These are phyloP conservation scores for Salix koriyanagi DNA, from an alignment of 345 rosid genomes.

Conservation along the genomic window DNA sequence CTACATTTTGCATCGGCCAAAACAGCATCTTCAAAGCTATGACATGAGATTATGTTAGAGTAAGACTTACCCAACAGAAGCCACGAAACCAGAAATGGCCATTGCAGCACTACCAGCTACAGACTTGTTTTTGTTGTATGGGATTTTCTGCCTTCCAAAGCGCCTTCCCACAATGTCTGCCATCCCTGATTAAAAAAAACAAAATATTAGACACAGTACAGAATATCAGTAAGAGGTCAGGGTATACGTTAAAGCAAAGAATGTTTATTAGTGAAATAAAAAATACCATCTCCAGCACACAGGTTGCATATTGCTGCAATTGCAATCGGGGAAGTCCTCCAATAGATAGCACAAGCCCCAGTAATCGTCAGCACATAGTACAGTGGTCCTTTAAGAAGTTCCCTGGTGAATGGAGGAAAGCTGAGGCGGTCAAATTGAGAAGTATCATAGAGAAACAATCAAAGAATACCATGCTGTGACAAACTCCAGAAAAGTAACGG, in stretches of 20 bases:
- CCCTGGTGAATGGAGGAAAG: constrained; percentile 50
- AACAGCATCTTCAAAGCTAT: neutral
- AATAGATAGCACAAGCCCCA: constrained; percentile 50
- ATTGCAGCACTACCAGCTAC: constrained; percentile 78
- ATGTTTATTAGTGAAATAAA: constrained; percentile 2
- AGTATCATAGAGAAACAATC: neutral
- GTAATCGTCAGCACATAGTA: constrained; percentile 66
- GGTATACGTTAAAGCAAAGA: neutral
- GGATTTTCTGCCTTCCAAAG: constrained; percentile 60
- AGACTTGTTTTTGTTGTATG: constrained; percentile 79
- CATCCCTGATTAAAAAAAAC: constrained; percentile 42
- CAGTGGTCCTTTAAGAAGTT: constrained; percentile 88
- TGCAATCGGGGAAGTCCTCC: constrained; percentile 76
- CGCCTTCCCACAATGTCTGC: constrained; percentile 88
- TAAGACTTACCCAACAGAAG: constrained; percentile 53
- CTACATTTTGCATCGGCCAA: neutral
- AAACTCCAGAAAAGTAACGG: neutral
- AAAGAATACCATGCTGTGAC: neutral
- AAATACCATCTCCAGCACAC: constrained; percentile 96
- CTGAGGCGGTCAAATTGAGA: constrained; percentile 10
- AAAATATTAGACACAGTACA: neutral
- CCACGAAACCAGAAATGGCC: constrained; percentile 64
- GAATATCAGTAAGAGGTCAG: neutral
- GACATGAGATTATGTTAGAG: neutral
- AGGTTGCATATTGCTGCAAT: constrained; percentile 85